phyloP scores from a whole-genome alignment of 352 stramenopile genomes.

The Phytophthora melonis region DNA sequence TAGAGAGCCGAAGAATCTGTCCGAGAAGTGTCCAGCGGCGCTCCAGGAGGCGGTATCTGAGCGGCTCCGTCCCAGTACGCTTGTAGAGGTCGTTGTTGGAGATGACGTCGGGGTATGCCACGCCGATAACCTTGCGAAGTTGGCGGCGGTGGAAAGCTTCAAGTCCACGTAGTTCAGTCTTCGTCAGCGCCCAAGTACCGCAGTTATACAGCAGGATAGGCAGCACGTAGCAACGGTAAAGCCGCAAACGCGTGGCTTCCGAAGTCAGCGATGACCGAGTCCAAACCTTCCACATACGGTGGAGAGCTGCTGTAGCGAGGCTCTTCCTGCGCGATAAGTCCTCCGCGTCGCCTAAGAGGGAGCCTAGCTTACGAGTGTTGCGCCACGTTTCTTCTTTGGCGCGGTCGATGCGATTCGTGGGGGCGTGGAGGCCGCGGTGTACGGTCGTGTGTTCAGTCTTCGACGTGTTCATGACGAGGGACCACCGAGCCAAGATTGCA shows the following conservation, averaged over 20 bases:
- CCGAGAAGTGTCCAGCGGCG: constrained; percentile 7
- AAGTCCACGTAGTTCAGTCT: background rate
- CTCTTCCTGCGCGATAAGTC: constrained; percentile 16
- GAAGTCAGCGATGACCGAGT: constrained; percentile 7
- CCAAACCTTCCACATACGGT: constrained; percentile 24
- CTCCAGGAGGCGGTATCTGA: constrained; percentile 3
- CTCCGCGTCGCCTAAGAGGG: constrained; percentile 12
- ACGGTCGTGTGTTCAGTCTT: no score
- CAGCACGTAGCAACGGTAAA: constrained; percentile 23
- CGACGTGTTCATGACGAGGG: no score
- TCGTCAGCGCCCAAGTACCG: constrained; percentile 12
- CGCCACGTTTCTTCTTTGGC: constrained; percentile 11
- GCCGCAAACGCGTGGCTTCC: constrained; percentile 2
- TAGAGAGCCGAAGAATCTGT: constrained; percentile 10
- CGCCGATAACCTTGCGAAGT: constrained; percentile 11
- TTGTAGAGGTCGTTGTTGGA: constrained; percentile 19
- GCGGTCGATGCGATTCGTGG: no score
- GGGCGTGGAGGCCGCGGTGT: no score
- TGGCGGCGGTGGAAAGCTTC: constrained; percentile 15
- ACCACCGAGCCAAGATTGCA: no score
- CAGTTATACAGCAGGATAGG: background rate
- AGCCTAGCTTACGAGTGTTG: constrained; percentile 17
- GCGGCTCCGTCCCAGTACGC: constrained; percentile 1
- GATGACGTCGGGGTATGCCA: background rate
- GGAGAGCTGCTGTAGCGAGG: constrained; percentile 10